Evolutionary conservation across 1,284 basidiomycete species (phyloP).

Genomic region (Ganoderma meredithae): DNA sequence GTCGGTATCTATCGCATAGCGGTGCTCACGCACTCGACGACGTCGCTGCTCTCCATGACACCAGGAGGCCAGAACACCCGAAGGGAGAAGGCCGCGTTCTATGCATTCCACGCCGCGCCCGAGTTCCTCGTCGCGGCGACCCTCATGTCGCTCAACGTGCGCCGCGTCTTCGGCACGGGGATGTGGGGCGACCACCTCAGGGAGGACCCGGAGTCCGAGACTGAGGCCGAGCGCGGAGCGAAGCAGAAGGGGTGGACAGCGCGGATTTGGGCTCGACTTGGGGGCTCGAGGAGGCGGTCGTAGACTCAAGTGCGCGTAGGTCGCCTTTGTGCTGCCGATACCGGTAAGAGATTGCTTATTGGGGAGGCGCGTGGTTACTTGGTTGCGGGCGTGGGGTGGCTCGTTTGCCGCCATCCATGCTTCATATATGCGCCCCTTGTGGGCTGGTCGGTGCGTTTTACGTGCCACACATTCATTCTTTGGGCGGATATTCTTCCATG

Average conservation of each 20-base stretch:
- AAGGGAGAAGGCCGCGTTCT: conserved; percentile 48
- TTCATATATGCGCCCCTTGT: not conserved
- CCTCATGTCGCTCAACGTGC: conserved; percentile 45
- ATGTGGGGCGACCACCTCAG: conserved; percentile 38
- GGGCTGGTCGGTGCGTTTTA: not conserved
- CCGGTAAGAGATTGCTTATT: too few relatives aligned
- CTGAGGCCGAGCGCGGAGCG: not conserved
- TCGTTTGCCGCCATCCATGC: not conserved
- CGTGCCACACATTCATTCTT: not conserved
- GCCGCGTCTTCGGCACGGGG: conserved; percentile 49
- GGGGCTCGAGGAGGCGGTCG: not conserved
- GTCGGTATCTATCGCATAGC: conserved; percentile 16
- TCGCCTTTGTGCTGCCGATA: too few relatives aligned
- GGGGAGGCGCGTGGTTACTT: too few relatives aligned
- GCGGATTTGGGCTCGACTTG: not conserved
- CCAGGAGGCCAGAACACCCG: conserved; percentile 19
- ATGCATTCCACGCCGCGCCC: conserved; percentile 52
- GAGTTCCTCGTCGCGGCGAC: conserved; percentile 48
- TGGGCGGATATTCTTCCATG: not conserved
- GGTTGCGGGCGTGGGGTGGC: too few relatives aligned
- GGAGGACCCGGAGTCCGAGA: conserved; percentile 13
- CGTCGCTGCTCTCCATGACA: conserved; percentile 17
- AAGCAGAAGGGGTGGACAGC: not conserved
- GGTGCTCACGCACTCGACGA: conserved; percentile 12
- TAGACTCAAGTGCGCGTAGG: not conserved